phyloP scores from a whole-genome alignment of 2,329 filamentous ascomycete species.

The Stagonosporopsis rhizophila region DNA sequence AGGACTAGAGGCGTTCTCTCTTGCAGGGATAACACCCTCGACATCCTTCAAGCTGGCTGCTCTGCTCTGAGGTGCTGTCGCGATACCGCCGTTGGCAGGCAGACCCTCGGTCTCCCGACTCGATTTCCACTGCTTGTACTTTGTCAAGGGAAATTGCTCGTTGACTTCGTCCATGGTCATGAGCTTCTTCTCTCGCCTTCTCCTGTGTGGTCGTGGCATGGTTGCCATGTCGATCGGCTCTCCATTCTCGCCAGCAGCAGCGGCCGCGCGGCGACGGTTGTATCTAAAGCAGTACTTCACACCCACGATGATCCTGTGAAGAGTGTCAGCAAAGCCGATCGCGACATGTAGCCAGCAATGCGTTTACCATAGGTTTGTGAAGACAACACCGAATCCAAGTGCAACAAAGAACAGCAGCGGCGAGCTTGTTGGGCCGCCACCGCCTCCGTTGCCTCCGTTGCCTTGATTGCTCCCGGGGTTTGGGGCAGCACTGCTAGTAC shows the following conservation, averaged over 20 bases:
- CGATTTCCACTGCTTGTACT: constrained; percentile 95
- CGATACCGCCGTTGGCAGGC: constrained; percentile 81
- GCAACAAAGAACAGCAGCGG: constrained; percentile 92
- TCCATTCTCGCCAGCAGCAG: constrained; percentile 74
- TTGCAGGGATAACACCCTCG: constrained; percentile 53
- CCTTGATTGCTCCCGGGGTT: constrained; percentile 10
- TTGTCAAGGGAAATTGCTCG: constrained; percentile 91
- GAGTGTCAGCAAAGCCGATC: constrained; percentile 30
- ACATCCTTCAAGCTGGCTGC: constrained; percentile 75
- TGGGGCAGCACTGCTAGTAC: background rate
- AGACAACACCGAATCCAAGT: constrained; percentile 95
- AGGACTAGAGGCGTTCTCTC: constrained; percentile 42
- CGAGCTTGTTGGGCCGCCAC: constrained; percentile 68
- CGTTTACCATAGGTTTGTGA: constrained; percentile 95
- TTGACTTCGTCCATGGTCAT: constrained; percentile 99
- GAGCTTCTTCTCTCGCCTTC: constrained; percentile 93
- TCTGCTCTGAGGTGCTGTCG: constrained; percentile 72
- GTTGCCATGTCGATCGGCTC: constrained; percentile 87
- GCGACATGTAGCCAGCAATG: background rate
- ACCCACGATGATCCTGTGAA: constrained; percentile 91
- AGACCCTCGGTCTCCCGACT: constrained; percentile 83
- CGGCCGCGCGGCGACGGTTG: constrained; percentile 87
- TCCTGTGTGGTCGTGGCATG: constrained; percentile 84
- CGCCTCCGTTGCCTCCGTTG: constrained; percentile 37
- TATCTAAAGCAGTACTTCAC: constrained; percentile 99